phyloP scores from a whole-genome alignment of 345 rosid species.

The Cardamine occulta region DNA sequence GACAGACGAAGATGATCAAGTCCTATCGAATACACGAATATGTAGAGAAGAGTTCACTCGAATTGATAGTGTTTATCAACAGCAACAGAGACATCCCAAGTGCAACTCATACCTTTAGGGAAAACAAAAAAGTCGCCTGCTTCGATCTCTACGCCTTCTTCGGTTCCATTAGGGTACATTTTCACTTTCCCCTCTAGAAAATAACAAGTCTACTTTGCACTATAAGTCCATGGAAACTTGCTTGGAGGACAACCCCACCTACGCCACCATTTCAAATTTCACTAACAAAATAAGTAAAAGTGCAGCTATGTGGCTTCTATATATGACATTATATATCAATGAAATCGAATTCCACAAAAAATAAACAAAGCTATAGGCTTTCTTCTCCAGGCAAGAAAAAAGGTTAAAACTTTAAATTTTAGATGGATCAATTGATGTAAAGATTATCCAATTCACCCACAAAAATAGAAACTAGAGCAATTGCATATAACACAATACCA shows the following conservation, averaged over 20 bases:
- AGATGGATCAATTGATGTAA: neutral
- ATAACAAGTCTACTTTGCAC: conserved; percentile 74
- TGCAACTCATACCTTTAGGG: conserved; percentile 93
- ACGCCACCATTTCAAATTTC: neutral
- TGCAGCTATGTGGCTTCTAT: neutral
- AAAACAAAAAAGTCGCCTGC: conserved; percentile 85
- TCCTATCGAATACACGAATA: too few species aligned
- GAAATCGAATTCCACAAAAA: neutral
- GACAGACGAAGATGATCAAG: too few species aligned
- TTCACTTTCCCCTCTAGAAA: conserved; percentile 77
- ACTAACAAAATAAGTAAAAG: neutral
- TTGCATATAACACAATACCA: too few species aligned
- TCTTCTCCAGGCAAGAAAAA: neutral
- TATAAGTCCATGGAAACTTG: conserved; percentile 90
- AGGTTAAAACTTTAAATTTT: neutral
- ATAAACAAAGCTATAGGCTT: neutral
- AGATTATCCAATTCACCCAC: too few species aligned
- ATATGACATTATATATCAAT: neutral
- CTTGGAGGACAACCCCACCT: conserved; percentile 98
- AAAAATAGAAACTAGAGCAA: too few species aligned
- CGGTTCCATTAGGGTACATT: conserved; percentile 75
- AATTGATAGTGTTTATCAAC: conserved; percentile 91
- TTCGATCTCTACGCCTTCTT: conserved; percentile 67
- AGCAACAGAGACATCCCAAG: conserved; percentile 87
- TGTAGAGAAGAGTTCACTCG: too few species aligned